Evolutionary conservation across 305 asterid species (phyloP), one percentile per base, ranked within the genome.

Genomic region (Plantago coronopus): DNA sequence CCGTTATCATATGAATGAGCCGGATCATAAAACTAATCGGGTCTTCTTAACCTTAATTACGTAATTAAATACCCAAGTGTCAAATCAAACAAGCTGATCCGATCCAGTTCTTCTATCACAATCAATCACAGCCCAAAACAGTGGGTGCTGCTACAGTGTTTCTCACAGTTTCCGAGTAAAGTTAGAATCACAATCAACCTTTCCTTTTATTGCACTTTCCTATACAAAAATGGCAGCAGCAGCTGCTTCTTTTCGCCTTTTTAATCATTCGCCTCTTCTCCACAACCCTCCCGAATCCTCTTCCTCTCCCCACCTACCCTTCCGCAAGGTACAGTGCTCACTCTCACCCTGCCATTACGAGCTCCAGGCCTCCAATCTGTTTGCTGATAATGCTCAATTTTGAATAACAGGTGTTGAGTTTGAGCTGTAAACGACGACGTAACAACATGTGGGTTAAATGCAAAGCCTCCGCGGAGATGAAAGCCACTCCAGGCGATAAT

Each of bases 391-490:
- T 43, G 42, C 58, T 46, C 18, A 13, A 62, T 53, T 12, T 38
- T 18, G 47, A 29, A 15, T 4, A 17, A 22, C 59, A 81, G 86
- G 69, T 68, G 65, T 61, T 66, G 67, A 65, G 59, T 18, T 67
- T 71, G 61, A 44, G 43, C 50, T 42, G 81, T 17, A 75, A 64
- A 60, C 70, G 75, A 37, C 81, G 79, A 34, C 58, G 58, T 15
- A 53, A 53, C 63, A 53, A 53, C 63, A 57, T 54, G 9, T 27
- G 74, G 5, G 63, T 74, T 64, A 82, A 67, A 49, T 79, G 84
- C 69, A 59, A 64, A 56, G 25, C 78, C 31, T 70, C 83, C 54
- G 51, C 84, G 50, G 88, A 80, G 66, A 70, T 68, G 17, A 74
- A 25, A 27, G 61, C 69, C 14, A 61, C 74, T 51, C 63, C 83